Conservation (phyloP, 495 filamentous ascomycete genomes). For the Penicillium riverlandense region DNA sequence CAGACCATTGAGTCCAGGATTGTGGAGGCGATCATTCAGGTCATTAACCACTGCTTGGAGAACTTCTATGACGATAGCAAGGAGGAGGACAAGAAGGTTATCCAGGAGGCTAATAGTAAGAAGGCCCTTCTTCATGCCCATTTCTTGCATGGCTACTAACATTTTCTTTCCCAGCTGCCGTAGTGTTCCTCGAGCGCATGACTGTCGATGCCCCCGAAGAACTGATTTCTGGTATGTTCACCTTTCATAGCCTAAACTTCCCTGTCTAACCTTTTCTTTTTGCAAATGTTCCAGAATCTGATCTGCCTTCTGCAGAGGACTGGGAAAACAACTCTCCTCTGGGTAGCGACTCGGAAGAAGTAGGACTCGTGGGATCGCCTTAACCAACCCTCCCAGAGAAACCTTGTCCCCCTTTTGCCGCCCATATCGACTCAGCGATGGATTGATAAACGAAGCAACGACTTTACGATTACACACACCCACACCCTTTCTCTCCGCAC, state of each 20-base stretch:
- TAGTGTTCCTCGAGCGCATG: constrained; percentile 26
- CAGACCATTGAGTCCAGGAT: constrained; percentile 27
- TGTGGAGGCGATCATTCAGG: constrained; percentile 28
- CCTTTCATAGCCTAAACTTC: constrained; percentile 10
- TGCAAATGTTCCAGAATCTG: constrained; percentile 26
- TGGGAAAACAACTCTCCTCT: constrained; percentile 40
- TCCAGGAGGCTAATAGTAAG: constrained; percentile 32
- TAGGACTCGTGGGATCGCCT: constrained; percentile 31
- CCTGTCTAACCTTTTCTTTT: constrained; percentile 11
- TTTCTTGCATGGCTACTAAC: constrained; percentile 4
- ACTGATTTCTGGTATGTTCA: constrained; percentile 30
- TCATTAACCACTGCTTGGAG: constrained; percentile 35
- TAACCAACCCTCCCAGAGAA: constrained; percentile 3
- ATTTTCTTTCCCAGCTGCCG: constrained; percentile 13
- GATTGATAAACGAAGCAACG: background rate
- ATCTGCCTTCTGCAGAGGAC: constrained; percentile 34
- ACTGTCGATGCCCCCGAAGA: constrained; percentile 32
- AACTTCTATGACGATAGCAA: constrained; percentile 29
- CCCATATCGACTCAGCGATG: background rate
- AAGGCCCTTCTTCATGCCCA: background rate
- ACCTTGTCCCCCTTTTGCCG: background rate
- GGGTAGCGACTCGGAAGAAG: constrained; percentile 37
- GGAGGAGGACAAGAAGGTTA: constrained; percentile 32
- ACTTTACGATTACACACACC: background rate
- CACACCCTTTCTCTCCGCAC: too few species aligned